Evolutionary conservation across 1,284 basidiomycete species (phyloP), one percentile per base, ranked within the genome.

Genomic region (Cerioporus squamosus): DNA sequence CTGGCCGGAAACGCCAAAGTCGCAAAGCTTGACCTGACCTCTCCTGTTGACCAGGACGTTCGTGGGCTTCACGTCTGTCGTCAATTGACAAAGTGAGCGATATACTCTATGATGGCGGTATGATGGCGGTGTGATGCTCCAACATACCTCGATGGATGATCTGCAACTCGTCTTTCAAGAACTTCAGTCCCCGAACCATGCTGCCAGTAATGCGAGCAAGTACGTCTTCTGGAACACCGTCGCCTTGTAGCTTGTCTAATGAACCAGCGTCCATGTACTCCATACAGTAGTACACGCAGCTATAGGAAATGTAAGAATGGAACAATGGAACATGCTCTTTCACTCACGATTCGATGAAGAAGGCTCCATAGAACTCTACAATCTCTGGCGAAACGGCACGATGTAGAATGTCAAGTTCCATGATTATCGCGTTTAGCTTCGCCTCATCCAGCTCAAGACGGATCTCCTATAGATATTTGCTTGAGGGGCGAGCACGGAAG

Each of bases 191-290:
- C n/a, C 85, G 83, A 43, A 97, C 93, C 84, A 97, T 93, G 62
- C 81, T 85, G 12, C 81, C 81, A 0, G 94, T 90, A 60, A 98
- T 93, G 42, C 92, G 81, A 7, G 89, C 88, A n/a, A 99, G 79
- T 2, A 96, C 93, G 44, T 85, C 79, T 74, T 98, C 95, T 1
- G 93, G 93, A 15, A 95, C 87, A 44, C 87, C 85, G 39, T 77
- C 75, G 5, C 80, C 81, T 39, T 86, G 87, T 0, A 98, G 82
- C 63, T 93, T 95, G 74, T 98, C 97, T 48, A 99, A 81, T 56
- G 89, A 93, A 17, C 96, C 95, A 2, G 94, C 95, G 70, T 99
- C 95, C 97, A 99, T 98, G 76, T 91, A 95, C 79, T 99, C 97
- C 95, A 99, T 98, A 77, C 97, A 98, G 76, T 98, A 98, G 77